Evolutionary conservation across 495 filamentous ascomycete species (phyloP).

Genomic region (Astrothelium macrocarpum): DNA sequence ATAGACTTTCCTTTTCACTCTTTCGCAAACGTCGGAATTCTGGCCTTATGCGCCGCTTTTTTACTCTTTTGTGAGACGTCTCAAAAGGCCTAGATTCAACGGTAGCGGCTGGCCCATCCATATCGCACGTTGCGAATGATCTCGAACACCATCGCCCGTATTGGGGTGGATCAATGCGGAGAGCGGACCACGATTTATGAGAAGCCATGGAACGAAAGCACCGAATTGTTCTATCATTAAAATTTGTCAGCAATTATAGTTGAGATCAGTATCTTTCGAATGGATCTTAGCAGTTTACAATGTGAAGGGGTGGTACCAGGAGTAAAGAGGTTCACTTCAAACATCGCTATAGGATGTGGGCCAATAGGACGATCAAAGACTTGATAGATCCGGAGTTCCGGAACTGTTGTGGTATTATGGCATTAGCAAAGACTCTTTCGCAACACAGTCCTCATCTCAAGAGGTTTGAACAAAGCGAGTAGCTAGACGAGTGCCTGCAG

Average conservation of each 20-base stretch:
- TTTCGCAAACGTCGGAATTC: too few species aligned
- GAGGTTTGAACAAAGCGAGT: too few species aligned
- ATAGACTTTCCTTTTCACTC: too few species aligned
- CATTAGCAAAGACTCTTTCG: background rate
- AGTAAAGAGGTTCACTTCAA: constrained; percentile 82
- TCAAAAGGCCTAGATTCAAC: constrained; percentile 57
- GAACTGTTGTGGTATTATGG: constrained; percentile 43
- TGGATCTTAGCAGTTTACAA: background rate
- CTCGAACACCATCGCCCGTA: constrained; percentile 51
- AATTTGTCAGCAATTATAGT: background rate
- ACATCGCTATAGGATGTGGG: constrained; percentile 79
- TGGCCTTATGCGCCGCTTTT: background rate
- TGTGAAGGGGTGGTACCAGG: constrained; percentile 38
- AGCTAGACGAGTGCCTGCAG: too few species aligned
- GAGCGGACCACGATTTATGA: constrained; percentile 73
- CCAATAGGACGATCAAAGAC: constrained; percentile 71
- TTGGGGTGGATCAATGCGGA: constrained; percentile 78
- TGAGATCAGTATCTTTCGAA: background rate
- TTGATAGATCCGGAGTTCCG: constrained; percentile 73
- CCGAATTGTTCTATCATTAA: constrained; percentile 53
- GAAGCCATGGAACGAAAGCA: constrained; percentile 76
- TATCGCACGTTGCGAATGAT: constrained; percentile 70
- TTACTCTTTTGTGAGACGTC: constrained; percentile 20
- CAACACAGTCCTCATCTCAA: too few species aligned
- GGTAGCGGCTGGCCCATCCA: constrained; percentile 70